A percentile compares a stretch with the other conserved stretches of the same genome.
Conservation (phyloP, 78 protist genomes). For the Dictyostelium citrinum region DNA sequence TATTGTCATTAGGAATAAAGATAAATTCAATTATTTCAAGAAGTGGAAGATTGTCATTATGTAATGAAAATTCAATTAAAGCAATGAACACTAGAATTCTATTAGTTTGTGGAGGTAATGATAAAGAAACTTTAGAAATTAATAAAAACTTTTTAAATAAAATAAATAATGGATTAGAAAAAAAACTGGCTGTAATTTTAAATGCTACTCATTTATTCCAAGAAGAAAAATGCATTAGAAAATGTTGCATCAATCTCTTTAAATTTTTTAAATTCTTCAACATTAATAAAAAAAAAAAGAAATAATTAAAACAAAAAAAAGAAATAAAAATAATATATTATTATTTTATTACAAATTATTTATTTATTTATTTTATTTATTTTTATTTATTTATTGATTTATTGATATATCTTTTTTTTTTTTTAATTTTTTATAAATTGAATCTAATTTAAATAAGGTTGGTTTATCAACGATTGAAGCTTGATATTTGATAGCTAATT, state of each 20-base stretch:
- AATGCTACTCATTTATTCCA: slow-evolving; percentile 11
- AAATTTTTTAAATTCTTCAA: not conserved
- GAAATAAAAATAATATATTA: not conserved
- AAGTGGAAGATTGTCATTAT: not conserved
- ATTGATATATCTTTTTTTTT: too few species aligned
- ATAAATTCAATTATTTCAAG: not conserved
- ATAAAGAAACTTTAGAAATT: not conserved
- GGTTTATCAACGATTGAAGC: slow-evolving; percentile 26
- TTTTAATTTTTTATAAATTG: not conserved
- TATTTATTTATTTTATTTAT: not conserved
- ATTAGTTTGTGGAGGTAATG: not conserved
- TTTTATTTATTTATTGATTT: too few species aligned
- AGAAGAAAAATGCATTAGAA: not conserved
- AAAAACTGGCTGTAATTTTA: not conserved
- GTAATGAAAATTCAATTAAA: not conserved
- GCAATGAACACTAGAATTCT: not conserved
- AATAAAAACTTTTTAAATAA: not conserved
- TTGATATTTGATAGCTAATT: slow-evolving; percentile 14
- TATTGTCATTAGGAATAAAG: not conserved
- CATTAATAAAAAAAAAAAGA: not conserved
- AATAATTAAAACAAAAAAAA: not conserved
- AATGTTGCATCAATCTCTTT: not conserved
- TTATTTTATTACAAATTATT: not conserved
- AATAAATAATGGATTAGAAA: not conserved
- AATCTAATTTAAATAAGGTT: slow-evolving; percentile 12